Evolutionary conservation across 2,329 filamentous ascomycete genomes (phyloP).

Genomic region (Blastomyces gilchristii): DNA sequence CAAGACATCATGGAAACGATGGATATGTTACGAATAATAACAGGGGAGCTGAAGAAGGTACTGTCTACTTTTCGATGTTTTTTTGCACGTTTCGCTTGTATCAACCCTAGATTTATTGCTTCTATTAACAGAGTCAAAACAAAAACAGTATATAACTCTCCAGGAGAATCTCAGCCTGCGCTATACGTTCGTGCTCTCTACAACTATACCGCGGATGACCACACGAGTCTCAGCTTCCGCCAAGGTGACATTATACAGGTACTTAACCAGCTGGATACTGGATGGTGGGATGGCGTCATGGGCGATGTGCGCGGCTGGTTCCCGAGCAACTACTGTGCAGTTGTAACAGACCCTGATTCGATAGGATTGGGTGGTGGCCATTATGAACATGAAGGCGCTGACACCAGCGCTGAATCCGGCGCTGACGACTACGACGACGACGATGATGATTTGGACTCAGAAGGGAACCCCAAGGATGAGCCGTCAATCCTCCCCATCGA

Average conservation of each 20-base stretch:
- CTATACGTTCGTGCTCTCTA: constrained; percentile 92
- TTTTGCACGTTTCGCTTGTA: not conserved
- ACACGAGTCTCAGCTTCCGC: constrained; percentile 91
- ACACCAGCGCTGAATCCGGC: constrained; percentile 40
- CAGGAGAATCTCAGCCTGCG: constrained; percentile 37
- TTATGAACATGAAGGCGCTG: constrained; percentile 45
- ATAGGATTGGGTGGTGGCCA: constrained; percentile 49
- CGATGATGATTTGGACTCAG: constrained; percentile 57
- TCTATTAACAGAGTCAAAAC: not conserved
- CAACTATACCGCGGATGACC: constrained; percentile 95
- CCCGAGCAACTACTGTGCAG: constrained; percentile 94
- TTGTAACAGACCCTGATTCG: constrained; percentile 68
- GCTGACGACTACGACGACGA: constrained; percentile 54
- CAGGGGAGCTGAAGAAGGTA: constrained; percentile 6
- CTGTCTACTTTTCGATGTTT: not conserved
- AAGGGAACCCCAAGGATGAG: constrained; percentile 54
- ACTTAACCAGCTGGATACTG: constrained; percentile 93
- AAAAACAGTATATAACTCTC: constrained; percentile 8
- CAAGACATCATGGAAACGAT: constrained; percentile 14
- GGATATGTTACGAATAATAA: constrained; percentile 10
- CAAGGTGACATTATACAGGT: constrained; percentile 97
- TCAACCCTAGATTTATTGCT: too few species aligned
- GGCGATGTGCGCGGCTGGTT: constrained; percentile 97
- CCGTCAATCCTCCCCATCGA: constrained; percentile 57
- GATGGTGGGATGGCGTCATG: constrained; percentile 99